Base-by-base conservation (phyloP, 2,329 filamentous ascomycete genomes). In the Corinectria fuckeliana region DNA sequence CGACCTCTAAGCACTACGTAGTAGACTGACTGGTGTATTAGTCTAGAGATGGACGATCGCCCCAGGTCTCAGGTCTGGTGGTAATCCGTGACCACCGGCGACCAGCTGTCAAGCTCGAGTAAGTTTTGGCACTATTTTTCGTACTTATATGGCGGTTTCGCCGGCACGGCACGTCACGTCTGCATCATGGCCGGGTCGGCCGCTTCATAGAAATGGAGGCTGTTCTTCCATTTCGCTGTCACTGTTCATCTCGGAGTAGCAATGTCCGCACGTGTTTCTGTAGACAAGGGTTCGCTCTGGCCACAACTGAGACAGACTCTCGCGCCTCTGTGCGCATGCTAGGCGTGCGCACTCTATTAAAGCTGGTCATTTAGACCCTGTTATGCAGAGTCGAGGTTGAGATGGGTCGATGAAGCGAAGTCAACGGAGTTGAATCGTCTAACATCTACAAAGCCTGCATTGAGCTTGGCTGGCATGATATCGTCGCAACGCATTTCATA, bases 31-130 rank as follows among this genome's bases (percentile, higher is more conserved):
- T n/a, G n/a, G n/a, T n/a, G n/a, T n/a, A n/a, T n/a, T n/a, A n/a
- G n/a, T n/a, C n/a, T n/a, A n/a, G n/a, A 18, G 21, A 28, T 41
- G 50, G 44, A 49, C 25, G 56, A 58, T 58, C 56, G 56, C 49
- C 50, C 50, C 52, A 36, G 56, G 42, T 30, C 36, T 38, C 49
- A 21, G 50, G 30, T 49, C 44, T 36, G 41, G 42, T 36, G 34
- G 41, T 52, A 50, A 53, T 53, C 56, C 50, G 49, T 41, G 54
- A 52, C 32, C n/a, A 34, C 23, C 47, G 39, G 41, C 38, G 30
- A 47, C 32, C 48, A 42, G 25, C n/a, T 41, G 23, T 41, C 28
- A 38, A 52, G 36, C 34, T 44, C 36, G 30, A 26, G 23, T 25
- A 39, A 26, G 23, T 25, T 47, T 28, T 8, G 42, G 8, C 16